Conservation (phyloP, 768 basidiomycete genomes). For the Ramaria sp. region DNA sequence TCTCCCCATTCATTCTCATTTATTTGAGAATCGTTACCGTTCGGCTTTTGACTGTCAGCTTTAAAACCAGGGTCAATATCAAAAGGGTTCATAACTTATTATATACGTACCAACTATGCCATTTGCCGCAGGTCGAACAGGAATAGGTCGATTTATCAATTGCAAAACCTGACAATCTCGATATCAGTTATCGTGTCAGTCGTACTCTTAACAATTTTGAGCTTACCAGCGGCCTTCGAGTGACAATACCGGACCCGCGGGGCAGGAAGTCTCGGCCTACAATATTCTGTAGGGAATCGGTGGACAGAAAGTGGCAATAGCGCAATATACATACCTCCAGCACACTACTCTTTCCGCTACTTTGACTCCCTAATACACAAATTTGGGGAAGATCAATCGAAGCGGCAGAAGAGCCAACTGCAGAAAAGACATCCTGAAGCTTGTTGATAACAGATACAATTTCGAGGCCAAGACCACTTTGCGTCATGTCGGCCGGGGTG, state of each 20-base stretch:
- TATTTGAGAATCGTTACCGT: slow-evolving; percentile 43
- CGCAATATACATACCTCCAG: slow-evolving; percentile 54
- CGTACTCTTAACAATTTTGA: neutral
- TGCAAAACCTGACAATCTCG: slow-evolving; percentile 61
- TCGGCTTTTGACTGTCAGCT: slow-evolving; percentile 24
- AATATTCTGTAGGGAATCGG: slow-evolving; percentile 58
- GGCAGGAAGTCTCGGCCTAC: slow-evolving; percentile 98
- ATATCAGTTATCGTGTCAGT: neutral
- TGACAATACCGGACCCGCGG: slow-evolving; percentile 98
- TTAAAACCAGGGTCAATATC: neutral
- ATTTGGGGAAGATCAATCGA: slow-evolving; percentile 88
- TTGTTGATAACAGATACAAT: slow-evolving; percentile 79
- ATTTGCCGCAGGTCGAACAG: slow-evolving; percentile 35
- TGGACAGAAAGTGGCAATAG: neutral
- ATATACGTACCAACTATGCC: slow-evolving; percentile 30
- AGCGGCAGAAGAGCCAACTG: slow-evolving; percentile 67
- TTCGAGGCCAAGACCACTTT: slow-evolving; percentile 56
- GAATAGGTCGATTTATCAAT: slow-evolving; percentile 71
- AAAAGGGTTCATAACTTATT: neutral
- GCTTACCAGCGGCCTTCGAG: slow-evolving; percentile 84
- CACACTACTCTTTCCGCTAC: slow-evolving; percentile 89
- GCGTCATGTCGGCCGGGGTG: slow-evolving; percentile 24
- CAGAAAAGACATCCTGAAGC: slow-evolving; percentile 82
- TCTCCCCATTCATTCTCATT: slow-evolving; percentile 98
- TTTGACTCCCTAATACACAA: slow-evolving; percentile 84